Conservation (phyloP, 1,284 basidiomycete species). For the Pholiota adiposa region DNA sequence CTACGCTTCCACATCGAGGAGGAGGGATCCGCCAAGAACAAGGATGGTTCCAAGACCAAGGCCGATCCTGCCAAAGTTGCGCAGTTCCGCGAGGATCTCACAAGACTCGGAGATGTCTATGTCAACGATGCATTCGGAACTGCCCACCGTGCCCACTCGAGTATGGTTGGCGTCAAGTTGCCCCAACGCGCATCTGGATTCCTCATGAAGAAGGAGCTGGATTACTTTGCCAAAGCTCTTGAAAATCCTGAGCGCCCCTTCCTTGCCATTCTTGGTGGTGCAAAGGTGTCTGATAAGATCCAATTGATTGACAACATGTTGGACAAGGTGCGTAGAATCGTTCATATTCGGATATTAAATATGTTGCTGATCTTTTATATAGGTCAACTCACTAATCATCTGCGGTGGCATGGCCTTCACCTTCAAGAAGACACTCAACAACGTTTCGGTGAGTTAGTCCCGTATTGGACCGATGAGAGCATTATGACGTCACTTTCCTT, state of each 20-base stretch:
- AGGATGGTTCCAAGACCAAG: slow-evolving; percentile 92
- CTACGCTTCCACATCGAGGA: slow-evolving; percentile 98
- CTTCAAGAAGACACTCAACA: slow-evolving; percentile 95
- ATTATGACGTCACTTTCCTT: slow-evolving; percentile 25
- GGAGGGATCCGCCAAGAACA: slow-evolving; percentile 93
- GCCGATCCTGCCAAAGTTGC: slow-evolving; percentile 85
- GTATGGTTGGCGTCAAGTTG: slow-evolving; percentile 96
- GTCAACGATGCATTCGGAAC: slow-evolving; percentile 99
- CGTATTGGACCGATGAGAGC: slow-evolving; percentile 4
- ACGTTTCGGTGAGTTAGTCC: slow-evolving; percentile 60
- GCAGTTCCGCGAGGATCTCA: slow-evolving; percentile 87
- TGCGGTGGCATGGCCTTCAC: slow-evolving; percentile 99
- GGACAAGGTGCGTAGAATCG: slow-evolving; percentile 74
- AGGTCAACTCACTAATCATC: slow-evolving; percentile 96
- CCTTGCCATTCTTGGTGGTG: slow-evolving; percentile 97
- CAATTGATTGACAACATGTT: slow-evolving; percentile 99
- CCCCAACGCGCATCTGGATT: slow-evolving; percentile 95
- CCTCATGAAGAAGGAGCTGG: slow-evolving; percentile 98
- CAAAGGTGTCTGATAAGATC: slow-evolving; percentile 99
- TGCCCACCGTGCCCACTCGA: slow-evolving; percentile 97
- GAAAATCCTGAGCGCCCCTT: slow-evolving; percentile 96
- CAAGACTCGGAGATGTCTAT: slow-evolving; percentile 94
- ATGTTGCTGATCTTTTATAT: slow-evolving; percentile 3
- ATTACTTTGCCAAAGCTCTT: slow-evolving; percentile 97
- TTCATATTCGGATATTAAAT: neutral